Percentiles rank a stretch among this genome's conserved stretches.
Conservation (phyloP, 2,329 filamentous ascomycete genomes). For the Arachnomyces sp. region DNA sequence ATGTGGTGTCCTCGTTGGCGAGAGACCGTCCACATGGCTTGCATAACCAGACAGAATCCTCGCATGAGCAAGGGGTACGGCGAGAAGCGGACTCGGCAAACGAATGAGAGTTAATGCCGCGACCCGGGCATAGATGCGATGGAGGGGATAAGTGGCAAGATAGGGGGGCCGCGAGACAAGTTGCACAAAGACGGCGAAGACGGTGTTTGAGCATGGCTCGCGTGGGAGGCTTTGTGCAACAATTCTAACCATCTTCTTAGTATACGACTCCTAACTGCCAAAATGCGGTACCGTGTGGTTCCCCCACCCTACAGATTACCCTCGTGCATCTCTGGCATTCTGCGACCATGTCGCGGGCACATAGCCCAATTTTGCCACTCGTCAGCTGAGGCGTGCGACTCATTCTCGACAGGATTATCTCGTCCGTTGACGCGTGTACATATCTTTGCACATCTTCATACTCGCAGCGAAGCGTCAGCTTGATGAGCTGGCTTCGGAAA, state of each 20-base stretch:
- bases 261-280: constrained; percentile 8
- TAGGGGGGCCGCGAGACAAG: constrained; percentile 66
- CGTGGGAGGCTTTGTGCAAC: constrained; percentile 73
- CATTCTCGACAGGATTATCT: constrained; percentile 22
- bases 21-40: constrained; percentile 71
- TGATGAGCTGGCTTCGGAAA: constrained; percentile 64
- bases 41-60: constrained; percentile 66
- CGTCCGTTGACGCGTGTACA: constrained; percentile 24
- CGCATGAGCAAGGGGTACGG: constrained; percentile 51
- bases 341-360: constrained; percentile 78
- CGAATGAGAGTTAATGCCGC: constrained; percentile 22
- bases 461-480: constrained; percentile 67
- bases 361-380: constrained; percentile 64
- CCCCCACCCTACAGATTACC: constrained; percentile 70
- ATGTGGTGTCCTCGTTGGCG: constrained; percentile 47
- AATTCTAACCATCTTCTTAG: constrained; percentile 55
- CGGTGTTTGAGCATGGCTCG: constrained; percentile 59
- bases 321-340: constrained; percentile 70
- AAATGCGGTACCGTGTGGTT: not conserved
- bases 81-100: constrained; percentile 43
- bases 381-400: constrained; percentile 33
- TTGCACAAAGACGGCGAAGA: constrained; percentile 70
- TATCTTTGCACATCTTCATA: constrained; percentile 50
- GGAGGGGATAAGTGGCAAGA: constrained; percentile 19
- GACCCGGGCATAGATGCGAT: constrained; percentile 21